A percentile compares a stretch with the other conserved stretches of the same genome.
These are phyloP conservation scores for Intubia oerlemansii DNA, from an alignment of 2,329 filamentous ascomycete genomes.

Conservation along the genomic window DNA sequence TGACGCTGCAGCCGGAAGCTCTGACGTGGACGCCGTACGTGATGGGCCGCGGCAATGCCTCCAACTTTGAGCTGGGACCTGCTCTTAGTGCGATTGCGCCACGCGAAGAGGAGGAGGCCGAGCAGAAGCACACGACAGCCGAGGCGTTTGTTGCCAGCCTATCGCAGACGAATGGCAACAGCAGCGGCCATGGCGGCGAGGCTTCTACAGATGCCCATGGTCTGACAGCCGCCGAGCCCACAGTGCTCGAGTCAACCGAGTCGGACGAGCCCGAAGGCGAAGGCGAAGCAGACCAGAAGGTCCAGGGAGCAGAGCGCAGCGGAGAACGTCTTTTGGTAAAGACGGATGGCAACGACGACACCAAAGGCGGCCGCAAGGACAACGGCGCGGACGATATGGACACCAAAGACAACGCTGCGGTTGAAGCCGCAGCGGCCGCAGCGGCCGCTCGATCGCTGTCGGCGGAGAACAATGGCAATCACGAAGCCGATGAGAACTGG, in stretches of 20 bases:
- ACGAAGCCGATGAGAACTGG: conserved; percentile 16
- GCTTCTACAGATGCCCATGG: too few species aligned
- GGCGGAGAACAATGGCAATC: neutral
- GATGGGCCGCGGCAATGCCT: conserved; percentile 71
- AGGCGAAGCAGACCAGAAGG: too few species aligned
- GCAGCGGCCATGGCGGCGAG: too few species aligned
- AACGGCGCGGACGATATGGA: too few species aligned
- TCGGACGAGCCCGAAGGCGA: too few species aligned
- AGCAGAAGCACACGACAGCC: conserved; percentile 8
- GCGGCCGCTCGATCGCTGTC: neutral
- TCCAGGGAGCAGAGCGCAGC: too few species aligned
- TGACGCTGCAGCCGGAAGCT: conserved; percentile 58
- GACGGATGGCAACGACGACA: too few species aligned
- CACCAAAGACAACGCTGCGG: neutral
- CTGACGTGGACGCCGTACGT: conserved; percentile 94
- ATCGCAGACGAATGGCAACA: neutral
- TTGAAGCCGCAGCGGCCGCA: neutral
- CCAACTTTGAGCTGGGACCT: conserved; percentile 65
- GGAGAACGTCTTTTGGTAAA: too few species aligned
- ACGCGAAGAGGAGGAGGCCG: conserved; percentile 35
- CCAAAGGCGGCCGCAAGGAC: too few species aligned
- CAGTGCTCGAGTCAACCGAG: too few species aligned
- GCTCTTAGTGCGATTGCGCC: conserved; percentile 71
- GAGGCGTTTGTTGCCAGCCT: conserved; percentile 13
- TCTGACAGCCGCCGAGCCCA: too few species aligned